Percentiles rank a stretch among this genome's conserved stretches.
phyloP scores from a whole-genome alignment of 331 rosid genomes.

The Acacia concinna region DNA sequence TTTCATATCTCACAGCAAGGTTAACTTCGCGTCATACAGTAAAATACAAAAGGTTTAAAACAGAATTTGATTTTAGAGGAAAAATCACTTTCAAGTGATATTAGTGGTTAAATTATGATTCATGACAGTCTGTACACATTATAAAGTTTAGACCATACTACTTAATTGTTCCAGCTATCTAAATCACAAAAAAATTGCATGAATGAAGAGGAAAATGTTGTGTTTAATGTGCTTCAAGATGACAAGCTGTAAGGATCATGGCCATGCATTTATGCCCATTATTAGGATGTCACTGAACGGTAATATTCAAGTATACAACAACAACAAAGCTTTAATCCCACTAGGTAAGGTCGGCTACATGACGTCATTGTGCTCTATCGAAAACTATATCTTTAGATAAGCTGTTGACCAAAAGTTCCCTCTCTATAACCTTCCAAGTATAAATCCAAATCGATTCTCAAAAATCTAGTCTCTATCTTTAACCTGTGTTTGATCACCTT shows the following conservation, averaged over 20 bases:
- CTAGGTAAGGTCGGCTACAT: too few species aligned
- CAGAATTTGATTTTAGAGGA: neutral
- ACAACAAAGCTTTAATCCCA: too few species aligned
- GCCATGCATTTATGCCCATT: constrained; percentile 18
- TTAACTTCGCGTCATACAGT: neutral
- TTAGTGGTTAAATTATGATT: neutral
- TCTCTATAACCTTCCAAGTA: too few species aligned
- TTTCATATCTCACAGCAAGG: neutral
- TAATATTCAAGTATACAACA: constrained; percentile 5
- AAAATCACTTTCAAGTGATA: neutral
- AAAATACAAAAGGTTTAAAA: neutral
- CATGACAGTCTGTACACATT: neutral
- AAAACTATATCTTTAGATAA: too few species aligned
- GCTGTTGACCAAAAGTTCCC: too few species aligned
- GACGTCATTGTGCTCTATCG: too few species aligned
- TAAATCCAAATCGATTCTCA: too few species aligned
- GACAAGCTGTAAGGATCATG: constrained; percentile 3
- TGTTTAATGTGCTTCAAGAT: constrained; percentile 4
- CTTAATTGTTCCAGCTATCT: neutral
- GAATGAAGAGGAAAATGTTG: neutral
- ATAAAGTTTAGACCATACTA: neutral
- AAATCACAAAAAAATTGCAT: neutral
- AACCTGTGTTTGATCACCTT: too few species aligned
- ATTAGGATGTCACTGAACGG: neutral
- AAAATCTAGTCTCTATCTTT: too few species aligned